Percentiles rank a stretch among this genome's conserved stretches.
Conservation (phyloP, 768 basidiomycete genomes). For the Porphyrellus cyaneotinctus region DNA sequence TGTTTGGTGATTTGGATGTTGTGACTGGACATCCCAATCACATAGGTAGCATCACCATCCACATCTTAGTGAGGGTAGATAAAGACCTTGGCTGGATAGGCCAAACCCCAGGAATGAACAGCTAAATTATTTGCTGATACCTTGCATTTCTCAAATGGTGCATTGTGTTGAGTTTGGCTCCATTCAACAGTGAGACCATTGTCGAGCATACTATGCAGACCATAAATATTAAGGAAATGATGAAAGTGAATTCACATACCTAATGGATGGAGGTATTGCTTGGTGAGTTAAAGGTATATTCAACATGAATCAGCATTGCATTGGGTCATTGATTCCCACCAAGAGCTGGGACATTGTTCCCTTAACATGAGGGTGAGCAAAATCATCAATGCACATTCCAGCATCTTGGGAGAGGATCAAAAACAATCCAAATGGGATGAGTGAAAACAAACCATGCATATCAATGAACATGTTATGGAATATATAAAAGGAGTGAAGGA, state of each 20-base stretch:
- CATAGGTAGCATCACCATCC: no score
- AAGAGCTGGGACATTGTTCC: not conserved
- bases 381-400: not conserved
- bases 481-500: not conserved
- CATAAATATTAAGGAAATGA: not conserved
- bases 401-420: not conserved
- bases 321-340: not conserved
- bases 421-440: not conserved
- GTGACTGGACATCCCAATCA: no score
- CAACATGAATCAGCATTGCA: not conserved
- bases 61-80: no score
- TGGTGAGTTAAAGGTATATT: not conserved
- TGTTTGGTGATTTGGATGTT: no score
- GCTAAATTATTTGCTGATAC: no score
- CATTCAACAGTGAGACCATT: constrained; percentile 4
- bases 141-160: no score
- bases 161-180: constrained; percentile 5
- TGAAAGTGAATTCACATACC: not conserved
- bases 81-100: no score
- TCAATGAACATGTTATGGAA: not conserved
- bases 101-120: no score
- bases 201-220: not conserved
- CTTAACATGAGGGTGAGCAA: not conserved
- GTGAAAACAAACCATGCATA: not conserved
- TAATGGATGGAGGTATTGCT: not conserved